Evolutionary conservation across 2,329 filamentous ascomycete species (phyloP), one percentile per base, ranked within the genome.

Genomic region (Scedosporium boydii): DNA sequence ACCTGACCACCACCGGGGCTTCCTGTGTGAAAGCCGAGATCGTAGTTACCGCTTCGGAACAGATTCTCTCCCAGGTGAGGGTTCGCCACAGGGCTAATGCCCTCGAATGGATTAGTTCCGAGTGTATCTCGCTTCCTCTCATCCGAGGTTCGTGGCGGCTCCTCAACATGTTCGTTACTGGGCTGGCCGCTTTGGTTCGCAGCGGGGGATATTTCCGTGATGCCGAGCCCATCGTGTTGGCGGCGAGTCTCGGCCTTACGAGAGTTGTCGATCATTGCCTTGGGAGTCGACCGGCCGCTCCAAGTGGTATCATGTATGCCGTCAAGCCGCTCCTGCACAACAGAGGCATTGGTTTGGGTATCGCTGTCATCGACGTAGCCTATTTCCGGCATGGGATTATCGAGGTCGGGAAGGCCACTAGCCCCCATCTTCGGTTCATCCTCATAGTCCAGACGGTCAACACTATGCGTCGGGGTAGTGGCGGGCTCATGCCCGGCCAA

Each of bases 271-370:
- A 21, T 56, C 41, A 51, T 58, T 53, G 60, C 55, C 46, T 46
- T 69, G 66, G 48, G 67, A 67, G 16, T 71, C 63, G 7, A 74
- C 69, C 1, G 29, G 21, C 53, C 26, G 6, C 51, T 57, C 60
- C 60, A 62, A 6, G 60, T 57, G 16, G 48, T 56, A 27, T 42
- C 48, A 10, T 29, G 12, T 12, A 41, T 55, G 6, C 83, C 85
- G 59, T 85, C 87, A 59, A 89, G 82, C 1, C 87, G 87, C 18
- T 89, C 91, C 66, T 92, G 84, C 48, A 96, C 86, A 59, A 93
- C 81, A 0, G 93, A 96, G 2, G 91, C 91, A 70, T 96, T 96
- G 18, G 92, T 96, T 56, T 85, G 87, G 16, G 91, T 82, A 65
- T 96, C 91, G 21, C 62, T 56, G 44, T 85, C 82, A 10, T 82